Evolutionary conservation across 345 rosid species (phyloP).

Genomic region (Pseudoturritis turrita): DNA sequence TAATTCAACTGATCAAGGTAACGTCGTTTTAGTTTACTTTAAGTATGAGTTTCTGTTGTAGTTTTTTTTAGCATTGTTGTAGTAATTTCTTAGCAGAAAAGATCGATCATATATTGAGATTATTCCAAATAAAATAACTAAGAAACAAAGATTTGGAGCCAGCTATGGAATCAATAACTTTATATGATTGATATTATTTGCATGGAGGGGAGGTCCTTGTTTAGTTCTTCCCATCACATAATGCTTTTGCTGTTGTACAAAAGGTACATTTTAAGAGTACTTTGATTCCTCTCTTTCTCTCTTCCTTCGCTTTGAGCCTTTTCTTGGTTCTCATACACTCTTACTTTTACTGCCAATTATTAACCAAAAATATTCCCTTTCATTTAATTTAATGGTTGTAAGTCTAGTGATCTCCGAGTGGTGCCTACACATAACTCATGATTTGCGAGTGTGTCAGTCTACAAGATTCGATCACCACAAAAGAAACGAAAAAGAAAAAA

Average conservation of each 20-base stretch:
- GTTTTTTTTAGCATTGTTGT: neutral
- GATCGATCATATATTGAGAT: neutral
- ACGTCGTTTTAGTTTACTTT: neutral
- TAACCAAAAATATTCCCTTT: constrained; percentile 3
- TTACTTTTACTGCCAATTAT: constrained; percentile 27
- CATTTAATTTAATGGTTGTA: neutral
- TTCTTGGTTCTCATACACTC: constrained; percentile 13
- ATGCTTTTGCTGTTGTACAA: constrained; percentile 18
- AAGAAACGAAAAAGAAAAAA: neutral
- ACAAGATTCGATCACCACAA: constrained; percentile 16
- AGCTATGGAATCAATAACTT: constrained; percentile 26
- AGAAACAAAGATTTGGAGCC: constrained; percentile 5
- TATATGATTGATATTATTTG: constrained; percentile 28
- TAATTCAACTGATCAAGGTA: neutral
- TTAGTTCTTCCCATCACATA: neutral
- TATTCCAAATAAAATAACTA: neutral
- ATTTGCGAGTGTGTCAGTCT: constrained; percentile 21
- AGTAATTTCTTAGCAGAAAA: neutral
- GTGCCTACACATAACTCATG: constrained; percentile 14
- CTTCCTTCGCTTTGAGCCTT: constrained; percentile 21
- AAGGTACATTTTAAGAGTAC: constrained; percentile 25
- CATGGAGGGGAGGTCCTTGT: constrained; percentile 13
- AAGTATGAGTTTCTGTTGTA: neutral
- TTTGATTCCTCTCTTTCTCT: constrained; percentile 21
- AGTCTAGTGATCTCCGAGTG: constrained; percentile 2